phyloP scores from a whole-genome alignment of 805 yeast species.

The Cyberlindnera mississippiensis region DNA sequence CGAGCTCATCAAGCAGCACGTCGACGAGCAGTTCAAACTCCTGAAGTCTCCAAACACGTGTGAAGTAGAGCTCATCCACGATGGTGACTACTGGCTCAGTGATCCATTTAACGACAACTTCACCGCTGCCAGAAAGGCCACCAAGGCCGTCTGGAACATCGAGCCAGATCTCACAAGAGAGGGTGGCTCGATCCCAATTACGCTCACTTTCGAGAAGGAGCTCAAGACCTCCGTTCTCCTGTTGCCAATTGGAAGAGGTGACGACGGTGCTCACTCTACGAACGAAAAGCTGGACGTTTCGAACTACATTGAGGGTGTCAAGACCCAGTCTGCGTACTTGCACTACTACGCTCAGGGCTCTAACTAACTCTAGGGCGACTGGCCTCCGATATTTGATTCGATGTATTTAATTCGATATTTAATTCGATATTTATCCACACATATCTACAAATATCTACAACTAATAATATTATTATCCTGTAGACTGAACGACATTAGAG shows the following conservation, averaged over 20 bases:
- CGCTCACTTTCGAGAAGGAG: slow-evolving; percentile 86
- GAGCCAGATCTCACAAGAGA: slow-evolving; percentile 98
- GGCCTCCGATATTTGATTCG: too few species aligned
- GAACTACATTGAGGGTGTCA: slow-evolving; percentile 90
- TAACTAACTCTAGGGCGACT: too few species aligned
- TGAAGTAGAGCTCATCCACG: slow-evolving; percentile 78
- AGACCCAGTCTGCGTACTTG: slow-evolving; percentile 88
- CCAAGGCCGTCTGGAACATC: slow-evolving; percentile 89
- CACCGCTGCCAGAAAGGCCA: slow-evolving; percentile 92
- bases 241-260: slow-evolving; percentile 98
- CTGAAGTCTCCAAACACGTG: slow-evolving; percentile 75
- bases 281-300: slow-evolving; percentile 89
- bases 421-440: too few species aligned
- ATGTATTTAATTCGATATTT: too few species aligned
- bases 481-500: too few species aligned
- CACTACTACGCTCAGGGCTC: slow-evolving; percentile 62
- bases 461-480: too few species aligned
- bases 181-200: slow-evolving; percentile 98
- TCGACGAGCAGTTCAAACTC: slow-evolving; percentile 58
- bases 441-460: too few species aligned
- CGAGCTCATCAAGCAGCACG: slow-evolving; percentile 67
- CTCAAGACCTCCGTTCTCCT: slow-evolving; percentile 81
- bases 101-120: slow-evolving; percentile 91
- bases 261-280: slow-evolving; percentile 98
- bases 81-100: slow-evolving; percentile 94